These are phyloP conservation scores for Spencermartinsiella europaea DNA, from an alignment of 805 yeast species.

Conservation along the genomic window DNA sequence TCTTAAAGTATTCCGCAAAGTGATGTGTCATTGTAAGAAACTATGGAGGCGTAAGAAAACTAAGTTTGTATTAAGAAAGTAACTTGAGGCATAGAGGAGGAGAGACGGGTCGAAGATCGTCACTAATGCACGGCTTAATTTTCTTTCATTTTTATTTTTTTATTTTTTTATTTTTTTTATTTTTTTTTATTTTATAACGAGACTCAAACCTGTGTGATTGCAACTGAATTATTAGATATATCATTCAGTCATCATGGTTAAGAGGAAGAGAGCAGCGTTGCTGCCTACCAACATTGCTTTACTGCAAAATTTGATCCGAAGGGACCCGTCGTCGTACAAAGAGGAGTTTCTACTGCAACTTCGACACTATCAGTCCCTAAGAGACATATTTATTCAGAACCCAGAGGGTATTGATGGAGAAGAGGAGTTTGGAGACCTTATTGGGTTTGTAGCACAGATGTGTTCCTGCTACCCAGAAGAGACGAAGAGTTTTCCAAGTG, in stretches of 20 bases:
- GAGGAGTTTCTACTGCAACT: slow-evolving; percentile 93
- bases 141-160: too few species aligned
- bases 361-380: slow-evolving; percentile 82
- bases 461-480: slow-evolving; percentile 86
- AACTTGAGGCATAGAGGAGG: too few species aligned
- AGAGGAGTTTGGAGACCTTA: slow-evolving; percentile 71
- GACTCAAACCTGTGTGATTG: too few species aligned
- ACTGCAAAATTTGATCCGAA: slow-evolving; percentile 83
- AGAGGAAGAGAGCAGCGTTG: slow-evolving; percentile 84
- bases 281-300: slow-evolving; percentile 88
- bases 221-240: too few species aligned
- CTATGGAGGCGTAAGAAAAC: too few species aligned
- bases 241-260: slow-evolving; percentile 54
- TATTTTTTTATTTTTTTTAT: too few species aligned
- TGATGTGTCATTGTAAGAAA: too few species aligned
- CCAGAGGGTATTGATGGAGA: slow-evolving; percentile 56
- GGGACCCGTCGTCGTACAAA: slow-evolving; percentile 90
- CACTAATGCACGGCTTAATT: not conserved
- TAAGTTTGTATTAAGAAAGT: too few species aligned
- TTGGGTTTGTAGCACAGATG: slow-evolving; percentile 90
- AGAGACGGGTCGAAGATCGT: too few species aligned
- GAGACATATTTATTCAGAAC: slow-evolving; percentile 79
- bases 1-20: too few species aligned
- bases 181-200: too few species aligned
- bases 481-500: slow-evolving; percentile 78